Conservation (phyloP, 305 asterid genomes). For the Fraxinus nigra region DNA sequence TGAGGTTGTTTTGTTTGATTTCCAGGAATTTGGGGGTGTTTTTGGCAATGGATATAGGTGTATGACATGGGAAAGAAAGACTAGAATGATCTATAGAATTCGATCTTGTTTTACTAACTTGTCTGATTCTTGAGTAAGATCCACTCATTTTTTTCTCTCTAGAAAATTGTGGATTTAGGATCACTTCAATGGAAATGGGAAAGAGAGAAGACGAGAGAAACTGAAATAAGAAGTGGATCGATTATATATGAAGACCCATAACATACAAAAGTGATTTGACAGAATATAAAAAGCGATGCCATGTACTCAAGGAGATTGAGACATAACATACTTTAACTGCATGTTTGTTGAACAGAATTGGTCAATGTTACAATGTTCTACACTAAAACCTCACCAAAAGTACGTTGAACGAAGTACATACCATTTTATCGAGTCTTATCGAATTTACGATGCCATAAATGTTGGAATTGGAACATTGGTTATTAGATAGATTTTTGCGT, state of each 20-base stretch:
- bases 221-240: background rate
- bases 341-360: background rate
- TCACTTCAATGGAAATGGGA: background rate
- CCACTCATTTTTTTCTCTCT: conserved; percentile 13
- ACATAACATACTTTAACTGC: background rate
- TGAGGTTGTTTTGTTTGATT: background rate
- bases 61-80: conserved; percentile 13
- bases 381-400: background rate
- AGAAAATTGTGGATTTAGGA: background rate
- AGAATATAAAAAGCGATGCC: background rate
- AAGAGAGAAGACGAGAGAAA: background rate
- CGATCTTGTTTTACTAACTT: conserved; percentile 18
- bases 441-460: background rate
- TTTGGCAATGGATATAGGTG: conserved; percentile 16
- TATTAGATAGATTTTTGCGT: background rate
- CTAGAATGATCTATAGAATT: conserved; percentile 29
- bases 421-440: background rate
- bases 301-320: background rate
- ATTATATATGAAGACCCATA: background rate
- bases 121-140: conserved; percentile 23
- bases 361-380: background rate
- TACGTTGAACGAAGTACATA: background rate
- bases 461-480: background rate
- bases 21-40: background rate
- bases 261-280: background rate